Evolutionary conservation across 1,139 yeast genomes (phyloP).

Genomic region (Yamadazyma dushanensis): DNA sequence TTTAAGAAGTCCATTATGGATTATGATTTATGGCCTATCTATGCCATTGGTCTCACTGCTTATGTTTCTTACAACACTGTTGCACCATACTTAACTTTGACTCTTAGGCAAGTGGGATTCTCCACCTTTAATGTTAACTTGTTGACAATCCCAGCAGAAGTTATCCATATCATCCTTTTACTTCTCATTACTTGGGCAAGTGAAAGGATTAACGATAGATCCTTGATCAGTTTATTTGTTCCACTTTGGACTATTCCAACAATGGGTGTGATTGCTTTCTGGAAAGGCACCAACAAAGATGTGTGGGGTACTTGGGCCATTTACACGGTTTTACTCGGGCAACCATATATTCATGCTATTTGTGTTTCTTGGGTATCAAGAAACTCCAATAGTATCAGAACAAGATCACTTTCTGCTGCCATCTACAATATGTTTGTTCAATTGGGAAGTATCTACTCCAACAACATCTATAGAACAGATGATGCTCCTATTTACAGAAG

Average conservation of each 20-base stretch:
- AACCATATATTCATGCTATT: conserved; percentile 53
- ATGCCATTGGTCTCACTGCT: conserved; percentile 48
- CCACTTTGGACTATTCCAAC: conserved; percentile 42
- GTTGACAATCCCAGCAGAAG: conserved; percentile 51
- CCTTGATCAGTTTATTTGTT: conserved; percentile 30
- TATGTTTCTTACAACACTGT: conserved; percentile 46
- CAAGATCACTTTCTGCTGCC: conserved; percentile 62
- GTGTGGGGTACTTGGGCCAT: conserved; percentile 56
- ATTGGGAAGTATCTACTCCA: conserved; percentile 49
- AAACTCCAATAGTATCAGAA: conserved; percentile 58
- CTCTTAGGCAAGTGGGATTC: conserved; percentile 54
- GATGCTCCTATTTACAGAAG: conserved; percentile 60
- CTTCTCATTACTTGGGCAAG: conserved; percentile 39
- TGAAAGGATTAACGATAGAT: conserved; percentile 38
- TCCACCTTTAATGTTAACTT: conserved; percentile 55
- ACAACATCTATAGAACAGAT: conserved; percentile 55
- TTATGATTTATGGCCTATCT: conserved; percentile 62
- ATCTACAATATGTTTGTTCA: conserved; percentile 64
- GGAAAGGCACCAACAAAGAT: conserved; percentile 48
- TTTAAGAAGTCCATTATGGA: conserved; percentile 46
- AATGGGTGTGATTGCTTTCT: conserved; percentile 45
- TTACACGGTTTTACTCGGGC: conserved; percentile 47
- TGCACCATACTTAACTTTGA: conserved; percentile 50
- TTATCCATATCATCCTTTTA: conserved; percentile 38
- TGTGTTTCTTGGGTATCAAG: conserved; percentile 61